Evolutionary conservation across 257 asterid species (phyloP), one percentile per base, ranked within the genome.

Genomic region (Eucommia ulmoides): DNA sequence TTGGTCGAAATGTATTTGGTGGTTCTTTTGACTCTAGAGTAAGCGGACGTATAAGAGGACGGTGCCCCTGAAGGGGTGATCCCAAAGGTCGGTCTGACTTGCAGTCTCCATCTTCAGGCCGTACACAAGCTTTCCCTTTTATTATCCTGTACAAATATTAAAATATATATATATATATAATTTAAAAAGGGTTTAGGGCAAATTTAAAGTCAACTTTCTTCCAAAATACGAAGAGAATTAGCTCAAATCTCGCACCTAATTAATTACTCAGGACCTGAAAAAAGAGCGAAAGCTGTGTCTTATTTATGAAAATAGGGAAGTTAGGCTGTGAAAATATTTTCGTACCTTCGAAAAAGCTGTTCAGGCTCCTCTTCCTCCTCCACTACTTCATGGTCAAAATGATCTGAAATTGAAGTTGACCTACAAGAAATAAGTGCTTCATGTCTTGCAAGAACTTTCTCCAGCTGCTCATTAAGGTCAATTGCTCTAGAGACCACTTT

Each of bases 401-500:
- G 81, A 66, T 75, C 59, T 53, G 92, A 67, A 0, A 55, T 62
- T 46, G 88, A 59, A 59, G 69, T 77, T 41, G 77, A 70, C 56
- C 77, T 63, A 53, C 68, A 70, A 20, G 78, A 63, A 19, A 83
- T 17, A 33, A 91, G 81, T 42, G 93, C 82, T 55, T 91, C 96
- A 20, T 91, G 94, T 74, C 83, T 78, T 51, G 53, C 64, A 62
- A 91, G 72, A 51, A 83, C 79, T 66, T 73, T 68, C 48, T 86
- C 94, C 46, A 91, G 98, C 59, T 80, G 77, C 69, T 91, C 98
- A 15, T 91, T 91, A 50, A 86, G 75, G 76, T 86, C 94, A 22
- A 87, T 70, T 45, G 98, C 94, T 63, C 67, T 74, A 41, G 80
- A 49, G 47, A 78, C 70, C 55, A 74, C 50, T 49, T 54, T 72